Conservation (phyloP, 2,329 filamentous ascomycete species). For the Colletotrichum theobromicola region DNA sequence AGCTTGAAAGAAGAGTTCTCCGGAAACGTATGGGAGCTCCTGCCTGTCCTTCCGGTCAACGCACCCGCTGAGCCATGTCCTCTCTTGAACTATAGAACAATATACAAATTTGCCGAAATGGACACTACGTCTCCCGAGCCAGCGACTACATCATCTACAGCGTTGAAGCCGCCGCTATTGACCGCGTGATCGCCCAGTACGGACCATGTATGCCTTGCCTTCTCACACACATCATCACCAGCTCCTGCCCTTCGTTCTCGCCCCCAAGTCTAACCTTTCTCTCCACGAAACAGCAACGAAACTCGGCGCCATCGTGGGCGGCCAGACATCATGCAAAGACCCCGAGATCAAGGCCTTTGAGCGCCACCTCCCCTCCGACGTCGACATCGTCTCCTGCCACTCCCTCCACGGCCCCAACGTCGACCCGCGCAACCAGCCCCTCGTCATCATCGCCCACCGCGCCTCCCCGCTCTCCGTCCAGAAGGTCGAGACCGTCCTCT, state of each 20-base stretch:
- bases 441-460: constrained; percentile 93
- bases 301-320: constrained; percentile 91
- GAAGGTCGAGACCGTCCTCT: constrained; percentile 82
- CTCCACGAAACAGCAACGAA: constrained; percentile 81
- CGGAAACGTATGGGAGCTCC: constrained; percentile 72
- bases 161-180: constrained; percentile 92
- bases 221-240: background rate
- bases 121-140: constrained; percentile 91
- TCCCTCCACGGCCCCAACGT: constrained; percentile 94
- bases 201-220: constrained; percentile 76
- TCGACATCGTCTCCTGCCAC: constrained; percentile 94
- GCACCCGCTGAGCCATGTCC: constrained; percentile 15
- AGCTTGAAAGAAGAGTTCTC: constrained; percentile 80
- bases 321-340: constrained; percentile 97
- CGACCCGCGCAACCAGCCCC: constrained; percentile 85
- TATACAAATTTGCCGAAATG: constrained; percentile 90
- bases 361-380: constrained; percentile 82
- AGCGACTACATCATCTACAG: constrained; percentile 99
- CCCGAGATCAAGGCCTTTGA: constrained; percentile 96
- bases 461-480: constrained; percentile 77
- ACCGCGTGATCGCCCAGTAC: constrained; percentile 84
- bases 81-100: constrained; percentile 58
- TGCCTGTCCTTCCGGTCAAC: background rate
- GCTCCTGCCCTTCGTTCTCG: background rate
- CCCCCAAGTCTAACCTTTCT: background rate